phyloP scores from a whole-genome alignment of 768 basidiomycete genomes.

The Lactifluus hygrophoroides region DNA sequence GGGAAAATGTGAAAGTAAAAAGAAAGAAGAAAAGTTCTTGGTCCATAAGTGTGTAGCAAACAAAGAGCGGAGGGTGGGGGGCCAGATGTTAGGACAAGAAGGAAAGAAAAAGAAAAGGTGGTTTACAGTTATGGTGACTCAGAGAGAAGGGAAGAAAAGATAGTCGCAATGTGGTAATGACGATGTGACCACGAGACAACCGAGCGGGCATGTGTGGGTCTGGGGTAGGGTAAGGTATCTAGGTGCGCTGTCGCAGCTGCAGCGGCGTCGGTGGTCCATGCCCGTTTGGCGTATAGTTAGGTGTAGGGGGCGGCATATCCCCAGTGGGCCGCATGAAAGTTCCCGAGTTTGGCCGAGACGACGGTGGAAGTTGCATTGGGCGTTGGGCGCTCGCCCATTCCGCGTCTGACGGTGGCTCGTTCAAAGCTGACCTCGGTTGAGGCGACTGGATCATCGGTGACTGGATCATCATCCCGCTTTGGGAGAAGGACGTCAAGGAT shows the following conservation, averaged over 20 bases:
- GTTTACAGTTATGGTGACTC: constrained; percentile 16
- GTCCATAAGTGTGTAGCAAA: constrained; percentile 9
- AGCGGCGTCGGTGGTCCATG: constrained; percentile 15
- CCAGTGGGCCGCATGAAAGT: constrained; percentile 13
- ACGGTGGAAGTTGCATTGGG: background rate
- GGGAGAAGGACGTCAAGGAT: constrained; percentile 37
- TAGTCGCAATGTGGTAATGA: constrained; percentile 5
- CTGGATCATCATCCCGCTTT: constrained; percentile 36
- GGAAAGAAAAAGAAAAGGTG: background rate
- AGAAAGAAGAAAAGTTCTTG: constrained; percentile 2
- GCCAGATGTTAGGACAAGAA: constrained; percentile 14
- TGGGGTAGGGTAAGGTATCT: no score
- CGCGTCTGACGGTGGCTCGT: constrained; percentile 9
- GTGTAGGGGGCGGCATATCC: constrained; percentile 10
- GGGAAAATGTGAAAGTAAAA: background rate
- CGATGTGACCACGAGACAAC: background rate
- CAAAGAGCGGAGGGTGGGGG: constrained; percentile 10
- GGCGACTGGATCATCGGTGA: constrained; percentile 37
- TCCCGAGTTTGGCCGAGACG: constrained; percentile 16
- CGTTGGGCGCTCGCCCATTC: constrained; percentile 19
- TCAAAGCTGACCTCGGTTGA: constrained; percentile 25
- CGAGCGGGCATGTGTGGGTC: no score
- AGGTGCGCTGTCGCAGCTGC: constrained; percentile 20
- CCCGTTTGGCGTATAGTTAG: constrained; percentile 8
- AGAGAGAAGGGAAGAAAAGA: constrained; percentile 6